Evolutionary conservation across 1,284 basidiomycete species (phyloP), one percentile per base, ranked within the genome.

Genomic region (Rhizoctonia solani): DNA sequence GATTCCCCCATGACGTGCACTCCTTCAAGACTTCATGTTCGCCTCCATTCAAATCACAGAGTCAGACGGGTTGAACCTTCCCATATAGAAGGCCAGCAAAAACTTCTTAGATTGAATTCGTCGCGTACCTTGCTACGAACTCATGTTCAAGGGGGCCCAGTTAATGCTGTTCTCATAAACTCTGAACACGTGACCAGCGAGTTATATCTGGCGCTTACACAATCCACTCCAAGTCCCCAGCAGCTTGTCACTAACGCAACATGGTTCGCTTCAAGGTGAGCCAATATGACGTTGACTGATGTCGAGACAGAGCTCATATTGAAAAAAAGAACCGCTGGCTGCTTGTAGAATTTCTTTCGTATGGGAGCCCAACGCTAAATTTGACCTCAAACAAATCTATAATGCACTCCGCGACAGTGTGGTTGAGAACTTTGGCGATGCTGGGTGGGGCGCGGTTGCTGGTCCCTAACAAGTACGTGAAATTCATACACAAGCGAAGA

Each of bases 401-500:
- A 75, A 79, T 3, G 85, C 88, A 0, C 74, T 92, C 47, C 86
- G 85, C 72, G 85, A 90, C 73, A 88, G 86, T 72, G 78, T 91
- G n/a, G 73, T 90, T 61, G 74, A 76, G 16, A 86, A 90, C 72
- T 92, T 92, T 73, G 90, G 90, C 2, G 89, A 92, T 73, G 79
- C 82, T 0, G 90, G 90, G 4, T 92, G 90, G 90, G 90, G 90
- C 23, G 83, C 86, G 6, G 84, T 92, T 2, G 87, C 83, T 0
- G 74, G 14, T 88, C 87, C 0, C 75, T 92, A 59, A 85, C 80
- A 23, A 86, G 90, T 89, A 59, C 54, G 75, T 79, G 23, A 25
- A 30, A 66, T 14, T 0, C 3, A 19, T 46, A 9, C 14, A 1
- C 52, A 37, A 29, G 34, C 55, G 13, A 44, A 13, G 8, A 54